Evolutionary conservation across 352 stramenopile species (phyloP).

Genomic region (Globisporangium splendens): DNA sequence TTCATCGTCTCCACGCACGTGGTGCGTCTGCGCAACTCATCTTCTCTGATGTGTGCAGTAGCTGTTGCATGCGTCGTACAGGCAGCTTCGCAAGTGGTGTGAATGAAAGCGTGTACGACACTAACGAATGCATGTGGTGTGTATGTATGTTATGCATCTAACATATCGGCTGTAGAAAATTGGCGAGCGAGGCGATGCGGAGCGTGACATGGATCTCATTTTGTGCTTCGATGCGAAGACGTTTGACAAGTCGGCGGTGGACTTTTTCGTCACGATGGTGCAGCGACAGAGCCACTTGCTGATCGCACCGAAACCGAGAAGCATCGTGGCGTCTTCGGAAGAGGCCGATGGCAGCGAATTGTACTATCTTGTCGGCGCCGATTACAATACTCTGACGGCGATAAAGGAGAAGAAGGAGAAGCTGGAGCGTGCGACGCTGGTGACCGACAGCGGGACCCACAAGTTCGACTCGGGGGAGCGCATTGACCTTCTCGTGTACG

Average conservation of each 20-base stretch:
- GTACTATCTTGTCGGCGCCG: constrained; percentile 58
- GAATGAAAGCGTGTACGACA: background rate
- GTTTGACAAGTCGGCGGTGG: constrained; percentile 38
- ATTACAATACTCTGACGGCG: constrained; percentile 36
- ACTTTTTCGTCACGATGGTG: constrained; percentile 72
- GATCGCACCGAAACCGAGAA: constrained; percentile 39
- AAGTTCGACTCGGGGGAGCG: constrained; percentile 66
- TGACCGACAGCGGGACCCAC: constrained; percentile 37
- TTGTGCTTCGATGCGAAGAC: constrained; percentile 68
- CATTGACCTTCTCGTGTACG: constrained; percentile 74
- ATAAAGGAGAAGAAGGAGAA: constrained; percentile 67
- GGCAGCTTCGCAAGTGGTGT: background rate
- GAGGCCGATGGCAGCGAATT: constrained; percentile 17
- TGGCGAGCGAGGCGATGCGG: constrained; percentile 33
- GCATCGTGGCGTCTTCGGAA: constrained; percentile 25
- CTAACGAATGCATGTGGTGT: constrained; percentile 10
- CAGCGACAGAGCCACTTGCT: constrained; percentile 54
- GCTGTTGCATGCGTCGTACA: too few relatives aligned
- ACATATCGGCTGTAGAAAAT: constrained; percentile 46
- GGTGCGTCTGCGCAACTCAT: constrained; percentile 29
- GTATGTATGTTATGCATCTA: constrained; percentile 3
- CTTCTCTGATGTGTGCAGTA: too few relatives aligned
- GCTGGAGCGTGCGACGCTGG: constrained; percentile 33
- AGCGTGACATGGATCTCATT: constrained; percentile 71
- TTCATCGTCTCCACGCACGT: constrained; percentile 74